Percentiles rank a stretch among this genome's conserved stretches.
These are phyloP conservation scores for Papilionanthe hybrid DNA, from an alignment of 116 monocot genomes.

Conservation along the genomic window DNA sequence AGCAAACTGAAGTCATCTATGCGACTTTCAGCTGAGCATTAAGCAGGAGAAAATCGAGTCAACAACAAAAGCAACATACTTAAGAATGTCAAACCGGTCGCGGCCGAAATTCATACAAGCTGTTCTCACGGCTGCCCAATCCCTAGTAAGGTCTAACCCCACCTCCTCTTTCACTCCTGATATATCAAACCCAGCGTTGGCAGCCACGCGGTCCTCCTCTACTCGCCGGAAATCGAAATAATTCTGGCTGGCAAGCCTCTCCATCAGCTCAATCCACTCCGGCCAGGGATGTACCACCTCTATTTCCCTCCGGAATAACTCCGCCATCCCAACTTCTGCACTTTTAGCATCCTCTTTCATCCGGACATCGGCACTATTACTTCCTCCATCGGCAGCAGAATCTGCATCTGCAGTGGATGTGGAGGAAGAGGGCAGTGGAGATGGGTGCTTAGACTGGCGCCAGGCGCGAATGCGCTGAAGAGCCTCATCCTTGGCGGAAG, in stretches of 20 bases:
- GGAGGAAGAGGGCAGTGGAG: background rate
- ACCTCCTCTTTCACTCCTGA: slow-evolving; percentile 42
- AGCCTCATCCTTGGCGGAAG: slow-evolving; percentile 51
- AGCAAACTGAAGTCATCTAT: background rate
- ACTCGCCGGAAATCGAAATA: slow-evolving; percentile 63
- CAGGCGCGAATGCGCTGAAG: slow-evolving; percentile 72
- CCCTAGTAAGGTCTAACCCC: slow-evolving; percentile 68
- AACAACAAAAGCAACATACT: slow-evolving; percentile 30
- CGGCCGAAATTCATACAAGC: slow-evolving; percentile 83
- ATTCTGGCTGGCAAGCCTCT: slow-evolving; percentile 68
- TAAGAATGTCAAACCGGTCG: slow-evolving; percentile 90
- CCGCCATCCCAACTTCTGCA: background rate
- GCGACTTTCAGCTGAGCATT: background rate
- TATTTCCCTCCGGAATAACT: slow-evolving; percentile 47
- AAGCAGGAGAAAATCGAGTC: too few species aligned
- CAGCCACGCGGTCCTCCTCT: slow-evolving; percentile 36
- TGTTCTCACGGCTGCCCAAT: slow-evolving; percentile 72
- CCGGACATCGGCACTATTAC: background rate
- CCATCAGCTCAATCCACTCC: slow-evolving; percentile 94
- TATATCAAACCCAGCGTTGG: slow-evolving; percentile 45
- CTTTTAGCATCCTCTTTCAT: background rate
- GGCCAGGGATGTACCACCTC: slow-evolving; percentile 94
- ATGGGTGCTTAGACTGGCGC: slow-evolving; percentile 30
- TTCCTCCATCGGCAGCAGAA: background rate
- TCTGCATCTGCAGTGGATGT: background rate